phyloP scores from a whole-genome alignment of 768 basidiomycete species.

The Lactifluus piperatus region DNA sequence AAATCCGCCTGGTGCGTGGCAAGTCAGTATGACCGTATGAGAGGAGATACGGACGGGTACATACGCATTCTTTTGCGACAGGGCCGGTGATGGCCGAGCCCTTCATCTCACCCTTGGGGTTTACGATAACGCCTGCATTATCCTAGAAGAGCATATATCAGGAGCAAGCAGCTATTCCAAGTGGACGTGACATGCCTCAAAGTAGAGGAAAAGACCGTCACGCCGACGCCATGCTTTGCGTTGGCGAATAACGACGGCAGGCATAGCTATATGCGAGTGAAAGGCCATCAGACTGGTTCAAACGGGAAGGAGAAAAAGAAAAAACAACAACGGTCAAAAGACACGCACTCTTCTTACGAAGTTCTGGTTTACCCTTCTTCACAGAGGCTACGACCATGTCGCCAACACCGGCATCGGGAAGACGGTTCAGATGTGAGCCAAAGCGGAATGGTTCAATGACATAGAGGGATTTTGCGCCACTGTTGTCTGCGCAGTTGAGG shows the following conservation, averaged over 20 bases:
- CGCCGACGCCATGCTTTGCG: constrained; percentile 97
- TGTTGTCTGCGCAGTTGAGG: constrained; percentile 98
- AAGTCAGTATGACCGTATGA: background rate
- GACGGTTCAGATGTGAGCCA: constrained; percentile 93
- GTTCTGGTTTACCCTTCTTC: constrained; percentile 99
- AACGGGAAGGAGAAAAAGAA: background rate
- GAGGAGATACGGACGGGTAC: constrained; percentile 27
- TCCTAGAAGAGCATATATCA: constrained; percentile 38
- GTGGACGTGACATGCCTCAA: constrained; percentile 49
- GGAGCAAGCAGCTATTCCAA: background rate
- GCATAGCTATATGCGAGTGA: constrained; percentile 62
- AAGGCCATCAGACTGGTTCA: background rate
- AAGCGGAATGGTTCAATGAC: constrained; percentile 93
- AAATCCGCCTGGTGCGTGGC: constrained; percentile 64
- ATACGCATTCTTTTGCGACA: constrained; percentile 98
- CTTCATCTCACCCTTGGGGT: constrained; percentile 99
- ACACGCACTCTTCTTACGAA: constrained; percentile 95
- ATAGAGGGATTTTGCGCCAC: constrained; percentile 92
- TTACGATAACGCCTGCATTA: constrained; percentile 95
- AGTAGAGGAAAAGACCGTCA: constrained; percentile 99
- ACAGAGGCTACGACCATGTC: constrained; percentile 96
- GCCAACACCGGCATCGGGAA: constrained; percentile 92
- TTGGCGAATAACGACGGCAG: constrained; percentile 92
- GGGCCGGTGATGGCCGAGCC: constrained; percentile 94
- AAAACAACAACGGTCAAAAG: background rate